A percentile compares a stretch with the other conserved stretches of the same genome.
Conservation (phyloP, 352 stramenopile species). For the Globisporangium solare region DNA sequence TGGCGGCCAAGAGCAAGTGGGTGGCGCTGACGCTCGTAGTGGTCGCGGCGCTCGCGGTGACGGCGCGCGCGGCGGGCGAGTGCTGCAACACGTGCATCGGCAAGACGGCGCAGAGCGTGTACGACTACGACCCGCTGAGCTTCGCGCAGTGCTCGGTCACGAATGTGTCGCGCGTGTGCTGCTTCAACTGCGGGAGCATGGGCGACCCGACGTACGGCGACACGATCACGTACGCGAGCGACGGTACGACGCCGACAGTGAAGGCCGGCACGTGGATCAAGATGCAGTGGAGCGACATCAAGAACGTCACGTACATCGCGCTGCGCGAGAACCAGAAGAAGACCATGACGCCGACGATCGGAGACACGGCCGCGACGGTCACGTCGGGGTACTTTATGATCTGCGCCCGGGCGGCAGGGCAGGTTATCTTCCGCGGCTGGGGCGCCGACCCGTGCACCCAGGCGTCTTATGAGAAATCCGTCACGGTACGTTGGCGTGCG, state of each 20-base stretch:
- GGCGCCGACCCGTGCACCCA: conserved; percentile 42
- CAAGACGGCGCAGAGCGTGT: conserved; percentile 38
- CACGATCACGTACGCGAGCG: conserved; percentile 18
- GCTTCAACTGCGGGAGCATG: conserved; percentile 57
- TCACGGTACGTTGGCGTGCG: conserved; percentile 25
- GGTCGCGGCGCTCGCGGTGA: not conserved
- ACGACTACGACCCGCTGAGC: conserved; percentile 67
- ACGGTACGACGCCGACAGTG: conserved; percentile 51
- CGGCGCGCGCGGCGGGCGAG: not conserved
- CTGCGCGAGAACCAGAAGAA: conserved; percentile 71
- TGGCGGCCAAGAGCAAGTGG: not conserved
- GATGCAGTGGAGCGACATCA: conserved; percentile 41
- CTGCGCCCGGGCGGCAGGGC: conserved; percentile 46
- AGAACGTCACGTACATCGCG: conserved; percentile 66
- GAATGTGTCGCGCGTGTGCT: conserved; percentile 38
- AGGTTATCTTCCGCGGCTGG: conserved; percentile 62
- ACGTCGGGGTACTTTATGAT: conserved; percentile 58
- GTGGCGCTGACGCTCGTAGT: not conserved
- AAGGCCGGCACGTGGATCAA: conserved; percentile 53
- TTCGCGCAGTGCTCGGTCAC: conserved; percentile 40
- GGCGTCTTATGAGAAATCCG: conserved; percentile 41
- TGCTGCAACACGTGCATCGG: conserved; percentile 71
- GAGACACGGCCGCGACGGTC: conserved; percentile 25
- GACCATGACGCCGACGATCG: conserved; percentile 28
- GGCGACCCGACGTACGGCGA: conserved; percentile 19